These are phyloP conservation scores for Rhododendron vialii DNA, from an alignment of 148 eudicot genomes.

Conservation along the genomic window DNA sequence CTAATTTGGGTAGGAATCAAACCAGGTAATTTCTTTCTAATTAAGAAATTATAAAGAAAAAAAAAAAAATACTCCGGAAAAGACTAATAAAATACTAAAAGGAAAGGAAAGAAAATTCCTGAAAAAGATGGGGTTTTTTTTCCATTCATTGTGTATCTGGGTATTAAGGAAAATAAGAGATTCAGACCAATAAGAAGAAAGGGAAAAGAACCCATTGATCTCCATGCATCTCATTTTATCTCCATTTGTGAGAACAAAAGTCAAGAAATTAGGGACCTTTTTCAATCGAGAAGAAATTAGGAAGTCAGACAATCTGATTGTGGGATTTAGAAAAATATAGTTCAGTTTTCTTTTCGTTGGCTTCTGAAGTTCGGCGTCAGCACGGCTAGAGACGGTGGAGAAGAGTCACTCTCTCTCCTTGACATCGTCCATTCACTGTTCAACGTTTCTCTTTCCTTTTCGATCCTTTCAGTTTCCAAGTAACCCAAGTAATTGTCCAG, in stretches of 20 bases:
- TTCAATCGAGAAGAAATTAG: background rate
- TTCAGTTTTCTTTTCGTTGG: background rate
- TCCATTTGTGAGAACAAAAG: background rate
- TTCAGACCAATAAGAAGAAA: background rate
- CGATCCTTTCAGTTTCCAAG: background rate
- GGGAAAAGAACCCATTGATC: background rate
- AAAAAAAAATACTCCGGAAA: no score
- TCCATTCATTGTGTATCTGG: background rate
- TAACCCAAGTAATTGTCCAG: background rate
- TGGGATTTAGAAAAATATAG: background rate
- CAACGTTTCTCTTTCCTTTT: background rate
- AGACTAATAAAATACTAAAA: no score
- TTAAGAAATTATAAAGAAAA: no score
- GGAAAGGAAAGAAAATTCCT: no score
- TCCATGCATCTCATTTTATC: background rate
- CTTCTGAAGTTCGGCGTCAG: background rate
- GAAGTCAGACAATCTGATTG: background rate
- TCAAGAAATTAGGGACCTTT: background rate
- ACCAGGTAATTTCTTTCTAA: no score
- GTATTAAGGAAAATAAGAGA: background rate
- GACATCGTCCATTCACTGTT: background rate
- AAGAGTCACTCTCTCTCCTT: background rate
- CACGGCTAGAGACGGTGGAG: no score
- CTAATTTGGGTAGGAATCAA: no score
- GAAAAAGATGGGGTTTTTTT: background rate